These are phyloP conservation scores for Musa itinerans DNA, from an alignment of 176 grass and related monocot genomes.

Conservation along the genomic window DNA sequence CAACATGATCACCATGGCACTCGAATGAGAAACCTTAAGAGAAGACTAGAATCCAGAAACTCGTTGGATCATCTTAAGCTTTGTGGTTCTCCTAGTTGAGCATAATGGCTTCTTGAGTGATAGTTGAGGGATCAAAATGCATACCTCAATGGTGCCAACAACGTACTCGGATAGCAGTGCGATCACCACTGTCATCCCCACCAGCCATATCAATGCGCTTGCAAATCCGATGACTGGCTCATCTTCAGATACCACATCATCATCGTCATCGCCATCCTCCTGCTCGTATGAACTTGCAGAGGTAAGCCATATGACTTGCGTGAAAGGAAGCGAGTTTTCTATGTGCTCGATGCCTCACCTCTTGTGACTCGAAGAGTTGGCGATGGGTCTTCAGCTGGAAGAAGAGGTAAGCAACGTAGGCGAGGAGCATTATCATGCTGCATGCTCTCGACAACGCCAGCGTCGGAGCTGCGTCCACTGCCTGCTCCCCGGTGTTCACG, in stretches of 20 bases:
- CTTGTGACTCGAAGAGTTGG: conserved; percentile 69
- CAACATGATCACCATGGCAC: not conserved
- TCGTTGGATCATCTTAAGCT: no score
- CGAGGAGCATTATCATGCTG: conserved; percentile 75
- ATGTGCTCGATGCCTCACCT: conserved; percentile 23
- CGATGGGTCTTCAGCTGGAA: conserved; percentile 95
- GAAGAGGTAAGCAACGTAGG: conserved; percentile 77
- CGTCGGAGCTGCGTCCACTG: conserved; percentile 18
- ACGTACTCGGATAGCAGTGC: conserved; percentile 5
- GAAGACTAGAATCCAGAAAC: no score
- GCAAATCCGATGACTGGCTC: conserved; percentile 6
- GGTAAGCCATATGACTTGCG: not conserved
- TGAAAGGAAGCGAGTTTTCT: not conserved
- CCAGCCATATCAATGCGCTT: conserved; percentile 1
- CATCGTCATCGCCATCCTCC: not conserved
- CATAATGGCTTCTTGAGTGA: no score
- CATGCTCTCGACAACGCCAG: conserved; percentile 69
- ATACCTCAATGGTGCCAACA: conserved; percentile 13
- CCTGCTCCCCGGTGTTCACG: conserved; percentile 24
- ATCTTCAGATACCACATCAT: conserved; percentile 8
- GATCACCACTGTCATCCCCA: conserved; percentile 6
- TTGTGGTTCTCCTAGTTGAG: no score
- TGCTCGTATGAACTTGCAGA: not conserved
- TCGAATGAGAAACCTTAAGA: no score
- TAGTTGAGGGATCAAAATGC: not conserved